These are phyloP conservation scores for Coniochaeta sp. DNA, from an alignment of 2,329 filamentous ascomycete species.

Conservation along the genomic window DNA sequence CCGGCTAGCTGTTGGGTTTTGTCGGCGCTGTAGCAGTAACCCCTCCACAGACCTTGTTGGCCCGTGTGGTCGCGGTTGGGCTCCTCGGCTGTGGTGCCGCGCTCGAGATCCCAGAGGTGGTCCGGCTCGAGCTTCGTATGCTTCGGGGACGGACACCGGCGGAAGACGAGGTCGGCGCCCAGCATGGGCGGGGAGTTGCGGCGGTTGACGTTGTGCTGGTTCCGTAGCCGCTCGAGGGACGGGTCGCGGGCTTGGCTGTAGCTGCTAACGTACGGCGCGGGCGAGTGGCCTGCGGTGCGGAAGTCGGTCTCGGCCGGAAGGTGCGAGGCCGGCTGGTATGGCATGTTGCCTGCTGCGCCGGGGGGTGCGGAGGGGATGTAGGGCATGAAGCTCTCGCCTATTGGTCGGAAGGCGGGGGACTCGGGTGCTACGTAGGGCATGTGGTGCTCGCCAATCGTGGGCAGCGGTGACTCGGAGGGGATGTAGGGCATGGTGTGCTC, in stretches of 20 bases:
- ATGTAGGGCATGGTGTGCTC: constrained; percentile 24
- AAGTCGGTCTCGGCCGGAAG: constrained; percentile 35
- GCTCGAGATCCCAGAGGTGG: constrained; percentile 50
- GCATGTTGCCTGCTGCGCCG: constrained; percentile 19
- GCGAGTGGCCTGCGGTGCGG: constrained; percentile 23
- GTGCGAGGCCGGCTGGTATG: constrained; percentile 21
- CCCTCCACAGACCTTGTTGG: constrained; percentile 67
- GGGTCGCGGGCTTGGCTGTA: constrained; percentile 40
- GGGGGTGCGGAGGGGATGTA: constrained; percentile 21
- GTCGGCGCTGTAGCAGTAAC: constrained; percentile 50
- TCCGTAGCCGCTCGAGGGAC: constrained; percentile 30
- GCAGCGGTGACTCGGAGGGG: constrained; percentile 18
- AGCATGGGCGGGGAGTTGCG: constrained; percentile 73
- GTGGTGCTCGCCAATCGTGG: constrained; percentile 19
- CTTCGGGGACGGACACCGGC: constrained; percentile 75
- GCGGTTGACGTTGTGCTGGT: constrained; percentile 41
- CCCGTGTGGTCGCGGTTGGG: constrained; percentile 49
- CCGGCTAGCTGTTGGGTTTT: constrained; percentile 30
- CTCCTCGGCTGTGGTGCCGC: constrained; percentile 34
- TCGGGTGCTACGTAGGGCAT: constrained; percentile 17
- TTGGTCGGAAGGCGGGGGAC: constrained; percentile 17
- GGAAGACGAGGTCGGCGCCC: constrained; percentile 72
- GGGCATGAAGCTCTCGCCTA: constrained; percentile 24
- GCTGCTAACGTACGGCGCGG: constrained; percentile 16
- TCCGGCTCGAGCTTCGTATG: constrained; percentile 77